Evolutionary conservation across 176 grass and related monocot species (phyloP).

Genomic region (Carex pumila): DNA sequence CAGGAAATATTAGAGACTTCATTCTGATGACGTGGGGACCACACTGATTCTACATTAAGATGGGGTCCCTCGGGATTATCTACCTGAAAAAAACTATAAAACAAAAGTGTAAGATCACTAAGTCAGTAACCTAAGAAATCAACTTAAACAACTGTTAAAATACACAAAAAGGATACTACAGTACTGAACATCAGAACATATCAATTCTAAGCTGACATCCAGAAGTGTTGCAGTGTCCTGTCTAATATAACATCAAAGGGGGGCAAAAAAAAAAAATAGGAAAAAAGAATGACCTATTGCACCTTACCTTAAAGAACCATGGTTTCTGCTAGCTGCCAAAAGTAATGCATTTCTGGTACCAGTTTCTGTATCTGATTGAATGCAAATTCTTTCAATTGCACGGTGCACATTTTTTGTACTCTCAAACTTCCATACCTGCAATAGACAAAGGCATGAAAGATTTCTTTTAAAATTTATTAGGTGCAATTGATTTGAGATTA

Average conservation of each 20-base stretch:
- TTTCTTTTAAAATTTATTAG: background rate
- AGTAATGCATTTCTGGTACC: background rate
- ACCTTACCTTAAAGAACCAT: constrained; percentile 3
- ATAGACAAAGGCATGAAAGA: background rate
- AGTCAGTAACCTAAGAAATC: background rate
- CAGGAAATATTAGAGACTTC: background rate
- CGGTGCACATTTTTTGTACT: background rate
- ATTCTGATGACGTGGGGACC: background rate
- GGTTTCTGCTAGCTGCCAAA: background rate
- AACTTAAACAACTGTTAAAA: background rate
- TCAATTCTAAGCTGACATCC: no score
- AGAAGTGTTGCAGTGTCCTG: background rate
- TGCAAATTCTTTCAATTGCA: constrained; percentile 5
- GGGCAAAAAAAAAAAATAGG: background rate
- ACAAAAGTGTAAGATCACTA: background rate
- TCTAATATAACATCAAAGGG: background rate
- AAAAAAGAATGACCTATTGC: background rate
- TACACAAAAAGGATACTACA: background rate
- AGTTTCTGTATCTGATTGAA: background rate
- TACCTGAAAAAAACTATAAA: constrained; percentile 10
- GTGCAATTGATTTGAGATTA: no score
- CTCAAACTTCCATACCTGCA: constrained; percentile 15
- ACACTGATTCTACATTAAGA: background rate
- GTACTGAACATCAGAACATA: background rate
- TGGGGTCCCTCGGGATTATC: background rate